These are phyloP conservation scores for Tephrocybe sp. DNA, from an alignment of 768 basidiomycete genomes.

Conservation along the genomic window DNA sequence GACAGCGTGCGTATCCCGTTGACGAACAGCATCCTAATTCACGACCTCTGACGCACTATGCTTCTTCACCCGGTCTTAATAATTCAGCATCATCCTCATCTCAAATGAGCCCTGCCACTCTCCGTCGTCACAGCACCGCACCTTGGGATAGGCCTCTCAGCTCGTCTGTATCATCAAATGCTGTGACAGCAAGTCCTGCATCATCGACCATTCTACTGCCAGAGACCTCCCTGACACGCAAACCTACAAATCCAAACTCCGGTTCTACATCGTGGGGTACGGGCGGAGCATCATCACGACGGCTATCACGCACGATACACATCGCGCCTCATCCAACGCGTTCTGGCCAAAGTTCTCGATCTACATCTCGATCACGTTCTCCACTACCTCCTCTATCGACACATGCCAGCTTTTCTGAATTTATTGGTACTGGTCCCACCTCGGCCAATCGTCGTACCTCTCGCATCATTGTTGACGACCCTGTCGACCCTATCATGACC, in stretches of 20 bases:
- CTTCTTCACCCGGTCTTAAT: constrained; percentile 52
- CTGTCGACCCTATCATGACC: constrained; percentile 84
- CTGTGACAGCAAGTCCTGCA: constrained; percentile 56
- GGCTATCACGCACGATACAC: constrained; percentile 83
- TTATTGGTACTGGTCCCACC: constrained; percentile 36
- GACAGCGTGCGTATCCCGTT: constrained; percentile 71
- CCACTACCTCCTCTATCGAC: constrained; percentile 74
- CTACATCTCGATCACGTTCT: constrained; percentile 92
- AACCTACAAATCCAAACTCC: constrained; percentile 46
- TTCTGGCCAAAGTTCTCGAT: constrained; percentile 86
- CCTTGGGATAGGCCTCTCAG: constrained; percentile 66
- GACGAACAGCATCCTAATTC: constrained; percentile 31
- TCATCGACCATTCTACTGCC: constrained; percentile 59
- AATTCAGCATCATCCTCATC: constrained; percentile 66
- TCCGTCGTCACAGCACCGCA: constrained; percentile 62
- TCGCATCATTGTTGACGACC: constrained; percentile 80
- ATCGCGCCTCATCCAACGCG: constrained; percentile 63
- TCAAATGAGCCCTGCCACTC: constrained; percentile 62
- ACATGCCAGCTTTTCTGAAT: constrained; percentile 65
- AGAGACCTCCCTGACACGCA: constrained; percentile 65
- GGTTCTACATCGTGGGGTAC: constrained; percentile 53
- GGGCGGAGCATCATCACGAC: constrained; percentile 62
- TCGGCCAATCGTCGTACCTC: constrained; percentile 71
- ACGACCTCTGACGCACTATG: constrained; percentile 50
- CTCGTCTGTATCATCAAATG: constrained; percentile 54